Conservation (phyloP, 1,284 basidiomycete species). For the Rhodotorula sp. region DNA sequence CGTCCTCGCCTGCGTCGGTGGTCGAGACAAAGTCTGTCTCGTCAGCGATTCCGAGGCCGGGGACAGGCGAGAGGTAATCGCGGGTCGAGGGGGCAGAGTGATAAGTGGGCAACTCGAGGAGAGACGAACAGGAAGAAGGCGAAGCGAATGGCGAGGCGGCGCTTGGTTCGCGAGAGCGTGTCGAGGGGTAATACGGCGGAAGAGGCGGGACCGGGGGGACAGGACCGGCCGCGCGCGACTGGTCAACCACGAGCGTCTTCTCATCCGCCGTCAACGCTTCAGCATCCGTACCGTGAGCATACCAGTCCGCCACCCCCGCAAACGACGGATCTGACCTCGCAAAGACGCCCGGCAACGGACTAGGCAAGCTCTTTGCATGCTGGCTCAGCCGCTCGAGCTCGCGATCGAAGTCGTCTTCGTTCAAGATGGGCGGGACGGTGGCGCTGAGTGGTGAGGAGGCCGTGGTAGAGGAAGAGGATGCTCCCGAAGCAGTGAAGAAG, state of each 20-base stretch:
- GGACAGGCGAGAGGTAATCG: neutral
- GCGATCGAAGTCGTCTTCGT: conserved; percentile 11
- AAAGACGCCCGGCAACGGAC: conserved; percentile 11
- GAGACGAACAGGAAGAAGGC: no score
- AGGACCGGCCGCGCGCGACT: no score
- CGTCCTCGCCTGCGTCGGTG: neutral
- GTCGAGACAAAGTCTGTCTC: conserved; percentile 25
- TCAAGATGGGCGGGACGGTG: neutral
- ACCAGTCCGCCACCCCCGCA: neutral
- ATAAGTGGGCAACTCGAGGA: neutral
- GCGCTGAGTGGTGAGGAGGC: no score
- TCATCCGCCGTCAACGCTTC: no score
- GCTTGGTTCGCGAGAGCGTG: no score
- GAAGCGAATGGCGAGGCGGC: no score
- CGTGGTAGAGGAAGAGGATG: neutral
- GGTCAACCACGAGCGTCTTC: no score
- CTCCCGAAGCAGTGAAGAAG: neutral
- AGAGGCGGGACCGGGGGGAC: no score
- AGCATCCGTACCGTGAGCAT: neutral
- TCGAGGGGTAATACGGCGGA: no score
- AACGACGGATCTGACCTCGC: neutral
- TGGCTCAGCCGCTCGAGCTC: conserved; percentile 18
- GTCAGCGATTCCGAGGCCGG: neutral
- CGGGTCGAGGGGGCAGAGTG: neutral
- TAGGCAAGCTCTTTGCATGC: conserved; percentile 24